Base-by-base conservation (phyloP, 352 stramenopile species). In the Phytophthora syringae region DNA sequence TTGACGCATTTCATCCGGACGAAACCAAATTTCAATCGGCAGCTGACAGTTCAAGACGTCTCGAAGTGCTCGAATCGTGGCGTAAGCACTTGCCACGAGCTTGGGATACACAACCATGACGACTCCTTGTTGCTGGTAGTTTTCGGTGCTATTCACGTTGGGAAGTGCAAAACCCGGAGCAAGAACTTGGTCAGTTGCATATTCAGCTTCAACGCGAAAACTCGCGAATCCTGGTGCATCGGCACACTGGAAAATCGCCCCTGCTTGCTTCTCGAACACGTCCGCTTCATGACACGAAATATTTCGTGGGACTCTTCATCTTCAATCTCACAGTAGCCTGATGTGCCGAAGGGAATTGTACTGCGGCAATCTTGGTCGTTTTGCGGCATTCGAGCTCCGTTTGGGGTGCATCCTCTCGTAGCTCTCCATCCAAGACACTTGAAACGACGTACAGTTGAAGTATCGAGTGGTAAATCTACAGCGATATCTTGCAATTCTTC, bases 51-150 rank as follows among this genome's bases (percentile, higher is more conserved):
- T 39, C 7, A 50, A 9, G 54, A 58, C 4, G 25, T 64, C 16
- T 24, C 82, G 78, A 36, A 93, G 71, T 27, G 52, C 51, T 1
- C 67, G 61, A 49, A 92, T 71, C 10, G 74, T 85, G 16, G 82
- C 84, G 43, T 89, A 92, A 3, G 76, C 81, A 28, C 81, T 90
- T 11, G 81, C 76, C 54, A 89, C 59, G 15, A 89, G 64, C 63
- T 86, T 82, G 5, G 78, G 77, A 60, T 92, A 90, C 25, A 90
- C 75, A 1, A 88, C 75, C 51, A 92, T 76, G 30, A 76, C 67
- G 28, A 92, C 85, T 18, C 84, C 84, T 49, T 11, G 5, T n/a
- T 25, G 20, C 6, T 9, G 1, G 10, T 34, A 36, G 4, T 18
- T 15, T 10, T 42, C 9, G 12, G 1, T 42, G 15, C 12, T 36